Conservation (phyloP, 1,139 yeast species). For the Eremothecium gossypii region DNA sequence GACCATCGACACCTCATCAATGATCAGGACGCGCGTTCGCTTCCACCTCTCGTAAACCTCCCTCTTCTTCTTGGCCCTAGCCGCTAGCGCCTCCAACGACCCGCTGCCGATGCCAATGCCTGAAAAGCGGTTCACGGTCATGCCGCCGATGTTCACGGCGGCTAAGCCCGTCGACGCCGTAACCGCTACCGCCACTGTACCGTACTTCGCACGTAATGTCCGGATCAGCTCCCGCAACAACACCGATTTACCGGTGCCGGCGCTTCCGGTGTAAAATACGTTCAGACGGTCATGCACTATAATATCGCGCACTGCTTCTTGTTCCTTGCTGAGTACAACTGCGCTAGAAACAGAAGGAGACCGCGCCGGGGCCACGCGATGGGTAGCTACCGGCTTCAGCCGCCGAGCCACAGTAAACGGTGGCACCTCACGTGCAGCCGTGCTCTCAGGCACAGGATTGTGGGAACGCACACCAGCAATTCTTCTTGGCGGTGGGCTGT, state of each 20-base stretch:
- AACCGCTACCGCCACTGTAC: slow-evolving; percentile 52
- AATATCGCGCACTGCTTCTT: slow-evolving; percentile 41
- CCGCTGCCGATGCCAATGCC: slow-evolving; percentile 69
- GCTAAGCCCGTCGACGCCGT: slow-evolving; percentile 93
- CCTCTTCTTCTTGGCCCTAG: slow-evolving; percentile 39
- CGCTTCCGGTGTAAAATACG: slow-evolving; percentile 70
- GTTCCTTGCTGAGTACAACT: slow-evolving; percentile 35
- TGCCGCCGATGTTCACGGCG: slow-evolving; percentile 79
- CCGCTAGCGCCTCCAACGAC: slow-evolving; percentile 36
- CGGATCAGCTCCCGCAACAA: slow-evolving; percentile 53
- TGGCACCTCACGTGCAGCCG: background rate
- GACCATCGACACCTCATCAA: slow-evolving; percentile 81
- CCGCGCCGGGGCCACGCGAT: background rate
- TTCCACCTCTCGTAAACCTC: slow-evolving; percentile 48
- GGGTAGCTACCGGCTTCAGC: background rate
- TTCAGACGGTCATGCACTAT: slow-evolving; percentile 43
- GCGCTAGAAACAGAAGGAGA: slow-evolving; percentile 2
- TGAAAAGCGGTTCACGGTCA: slow-evolving; percentile 67
- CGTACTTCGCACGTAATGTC: slow-evolving; percentile 35
- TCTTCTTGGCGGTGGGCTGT: background rate
- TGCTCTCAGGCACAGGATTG: too few relatives aligned
- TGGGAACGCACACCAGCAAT: background rate
- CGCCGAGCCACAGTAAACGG: background rate
- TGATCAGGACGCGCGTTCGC: slow-evolving; percentile 49
- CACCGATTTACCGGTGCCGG: slow-evolving; percentile 82